Evolutionary conservation across 2,329 filamentous ascomycete species (phyloP).

Genomic region (Fusarium nisikadoi): DNA sequence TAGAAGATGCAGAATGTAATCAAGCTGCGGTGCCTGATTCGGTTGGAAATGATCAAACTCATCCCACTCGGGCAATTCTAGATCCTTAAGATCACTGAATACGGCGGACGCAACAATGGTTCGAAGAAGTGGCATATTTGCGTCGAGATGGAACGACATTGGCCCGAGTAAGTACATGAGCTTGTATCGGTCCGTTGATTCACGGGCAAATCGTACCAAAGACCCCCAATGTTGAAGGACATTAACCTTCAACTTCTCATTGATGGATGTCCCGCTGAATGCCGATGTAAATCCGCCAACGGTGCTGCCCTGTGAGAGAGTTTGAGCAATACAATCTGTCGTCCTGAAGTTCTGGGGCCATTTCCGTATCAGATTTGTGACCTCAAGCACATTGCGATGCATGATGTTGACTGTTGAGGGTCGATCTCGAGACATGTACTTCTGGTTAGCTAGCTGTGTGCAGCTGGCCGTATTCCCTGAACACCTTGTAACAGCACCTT

Average conservation of each 20-base stretch:
- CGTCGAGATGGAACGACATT: slow-evolving; percentile 38
- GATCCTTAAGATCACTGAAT: slow-evolving; percentile 31
- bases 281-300: slow-evolving; percentile 33
- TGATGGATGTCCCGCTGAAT: slow-evolving; percentile 31
- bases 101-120: slow-evolving; percentile 37
- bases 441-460: background rate
- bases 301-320: slow-evolving; percentile 15
- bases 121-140: slow-evolving; percentile 34
- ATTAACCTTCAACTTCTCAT: slow-evolving; percentile 34
- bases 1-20: slow-evolving; percentile 32
- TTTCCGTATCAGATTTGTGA: slow-evolving; percentile 18
- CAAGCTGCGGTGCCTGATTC: slow-evolving; percentile 32
- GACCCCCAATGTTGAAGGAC: slow-evolving; percentile 37
- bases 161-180: slow-evolving; percentile 40
- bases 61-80: slow-evolving; percentile 33
- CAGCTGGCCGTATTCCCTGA: slow-evolving; percentile 13
- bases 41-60: slow-evolving; percentile 39
- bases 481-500: slow-evolving; percentile 30
- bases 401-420: slow-evolving; percentile 32
- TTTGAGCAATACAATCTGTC: slow-evolving; percentile 27
- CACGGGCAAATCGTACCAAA: slow-evolving; percentile 18
- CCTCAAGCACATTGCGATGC: slow-evolving; percentile 40
- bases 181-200: slow-evolving; percentile 19
- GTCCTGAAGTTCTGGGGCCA: slow-evolving; percentile 37
- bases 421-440: slow-evolving; percentile 34